Evolutionary conservation across 257 asterid species (phyloP), one percentile per base, ranked within the genome.

Genomic region (Solanum chiquidenum): DNA sequence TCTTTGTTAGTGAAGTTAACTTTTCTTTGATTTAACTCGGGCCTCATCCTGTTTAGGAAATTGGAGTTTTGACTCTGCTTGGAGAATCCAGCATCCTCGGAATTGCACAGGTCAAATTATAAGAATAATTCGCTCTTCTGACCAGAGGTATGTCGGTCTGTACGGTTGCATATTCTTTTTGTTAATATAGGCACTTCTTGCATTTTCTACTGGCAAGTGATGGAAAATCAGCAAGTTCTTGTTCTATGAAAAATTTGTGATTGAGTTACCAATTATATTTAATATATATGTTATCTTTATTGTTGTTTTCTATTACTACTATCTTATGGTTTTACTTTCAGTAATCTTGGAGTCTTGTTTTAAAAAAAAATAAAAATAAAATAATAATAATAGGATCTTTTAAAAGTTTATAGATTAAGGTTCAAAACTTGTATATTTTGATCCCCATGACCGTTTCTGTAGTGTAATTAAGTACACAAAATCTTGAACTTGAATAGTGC

Each of bases 91-190:
- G 90, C 85, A 88, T 88, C 88, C 92, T 35, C 89, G 38, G 80
- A 94, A 92, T 89, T 97, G 99, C 92, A 92, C 94, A 83, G 98
- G 98, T 34, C 89, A 93, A 77, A 88, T 95, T 23, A 90, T 97
- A 83, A 92, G 92, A 87, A 87, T 95, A 88, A 86, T 87, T 88
- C 92, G 88, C 85, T 86, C 90, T 85, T 90, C 91, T 44, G 94
- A 95, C 85, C 89, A 86, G 86, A 95, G 99, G 98, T 94, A 92
- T 35, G 55, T 4, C 27, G 44, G 46, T 52, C 74, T 69, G 23
- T 58, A 21, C 80, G 12, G 44, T 62, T 31, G 33, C 55, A 23
- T 75, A 23, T 75, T 23, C 1, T 75, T 75, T 75, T 37, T 29
- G 14, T 37, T 37, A 37, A 23, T 5, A 37, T 75, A 10, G 33